phyloP scores from a whole-genome alignment of 2,329 filamentous ascomycete species.

The Nothophaeocryptopus gaeumannii region DNA sequence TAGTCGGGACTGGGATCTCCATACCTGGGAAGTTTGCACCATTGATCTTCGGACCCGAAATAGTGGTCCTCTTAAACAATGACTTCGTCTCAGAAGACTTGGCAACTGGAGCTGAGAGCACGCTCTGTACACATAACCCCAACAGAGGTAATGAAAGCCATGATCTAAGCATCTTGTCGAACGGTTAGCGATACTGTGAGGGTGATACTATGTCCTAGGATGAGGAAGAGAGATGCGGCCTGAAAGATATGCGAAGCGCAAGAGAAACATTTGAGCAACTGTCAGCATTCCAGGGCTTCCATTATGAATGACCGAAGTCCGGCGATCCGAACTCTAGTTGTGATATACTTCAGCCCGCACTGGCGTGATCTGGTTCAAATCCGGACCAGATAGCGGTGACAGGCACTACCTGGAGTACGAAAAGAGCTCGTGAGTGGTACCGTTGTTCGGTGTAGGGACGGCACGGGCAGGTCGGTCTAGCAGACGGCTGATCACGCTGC shows the following conservation, averaged over 20 bases:
- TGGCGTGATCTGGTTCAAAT: constrained; percentile 4
- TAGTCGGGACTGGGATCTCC: not conserved
- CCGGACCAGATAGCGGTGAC: not conserved
- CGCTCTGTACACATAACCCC: not conserved
- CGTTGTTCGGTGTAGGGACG: no score
- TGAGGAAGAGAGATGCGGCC: no score
- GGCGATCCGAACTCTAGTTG: not conserved
- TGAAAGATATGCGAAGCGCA: no score
- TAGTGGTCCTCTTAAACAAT: constrained; percentile 9
- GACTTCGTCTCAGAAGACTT: not conserved
- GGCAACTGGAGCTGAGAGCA: not conserved
- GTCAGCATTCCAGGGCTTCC: constrained; percentile 9
- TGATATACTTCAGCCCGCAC: not conserved
- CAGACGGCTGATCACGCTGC: not conserved
- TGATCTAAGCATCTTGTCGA: not conserved
- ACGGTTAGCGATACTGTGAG: no score
- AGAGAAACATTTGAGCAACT: not conserved
- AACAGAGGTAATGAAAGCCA: not conserved
- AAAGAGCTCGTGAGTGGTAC: not conserved
- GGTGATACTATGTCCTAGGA: no score
- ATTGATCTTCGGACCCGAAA: constrained; percentile 27
- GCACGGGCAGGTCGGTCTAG: no score
- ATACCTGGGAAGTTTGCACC: constrained; percentile 49
- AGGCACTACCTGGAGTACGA: not conserved
- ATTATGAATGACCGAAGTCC: constrained; percentile 6